Evolutionary conservation across 257 asterid genomes (phyloP).

Genomic region (Solanum ossicruentum): DNA sequence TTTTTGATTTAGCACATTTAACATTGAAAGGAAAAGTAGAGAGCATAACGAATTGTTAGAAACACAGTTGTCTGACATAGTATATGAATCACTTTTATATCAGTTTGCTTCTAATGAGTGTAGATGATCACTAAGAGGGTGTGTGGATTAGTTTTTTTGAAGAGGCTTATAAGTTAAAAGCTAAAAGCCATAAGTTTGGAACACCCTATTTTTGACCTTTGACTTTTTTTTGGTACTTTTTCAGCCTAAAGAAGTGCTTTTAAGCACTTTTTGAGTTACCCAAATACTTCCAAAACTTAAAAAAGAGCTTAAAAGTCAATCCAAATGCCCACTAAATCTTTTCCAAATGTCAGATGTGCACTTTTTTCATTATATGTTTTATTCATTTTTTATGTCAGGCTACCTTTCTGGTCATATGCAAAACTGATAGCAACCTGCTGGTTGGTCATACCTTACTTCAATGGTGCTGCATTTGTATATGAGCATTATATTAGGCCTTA

Average conservation of each 20-base stretch:
- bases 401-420: constrained; percentile 90
- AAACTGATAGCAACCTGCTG: constrained; percentile 85
- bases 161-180: too few species aligned
- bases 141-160: too few species aligned
- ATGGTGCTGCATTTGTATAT: constrained; percentile 87
- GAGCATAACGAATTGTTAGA: background rate
- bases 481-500: constrained; percentile 82
- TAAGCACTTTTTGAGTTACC: too few species aligned
- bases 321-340: background rate
- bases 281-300: too few species aligned
- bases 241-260: too few species aligned
- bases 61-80: background rate
- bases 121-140: background rate
- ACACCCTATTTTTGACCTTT: too few species aligned
- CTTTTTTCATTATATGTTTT: background rate
- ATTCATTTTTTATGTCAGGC: constrained; percentile 26
- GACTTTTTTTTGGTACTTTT: too few species aligned
- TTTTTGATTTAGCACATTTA: background rate
- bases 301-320: too few species aligned
- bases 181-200: too few species aligned
- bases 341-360: background rate
- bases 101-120: background rate
- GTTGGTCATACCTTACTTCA: constrained; percentile 94
- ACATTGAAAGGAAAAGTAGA: background rate
- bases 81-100: background rate